Evolutionary conservation across 1,284 basidiomycete species (phyloP).

Genomic region (Microbotryomycetes sp.): DNA sequence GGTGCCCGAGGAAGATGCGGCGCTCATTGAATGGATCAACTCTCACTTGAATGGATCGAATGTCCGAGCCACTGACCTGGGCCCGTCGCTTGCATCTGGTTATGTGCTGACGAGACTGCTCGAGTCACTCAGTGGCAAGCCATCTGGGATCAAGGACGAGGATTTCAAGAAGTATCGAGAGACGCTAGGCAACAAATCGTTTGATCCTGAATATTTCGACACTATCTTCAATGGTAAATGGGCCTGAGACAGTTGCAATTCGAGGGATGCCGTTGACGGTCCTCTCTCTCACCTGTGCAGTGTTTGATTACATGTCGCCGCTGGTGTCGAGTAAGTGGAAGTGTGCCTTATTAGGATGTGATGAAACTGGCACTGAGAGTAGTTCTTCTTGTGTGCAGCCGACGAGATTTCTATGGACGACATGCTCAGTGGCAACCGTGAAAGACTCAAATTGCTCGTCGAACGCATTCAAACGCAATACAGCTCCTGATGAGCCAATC

Average conservation of each 20-base stretch:
- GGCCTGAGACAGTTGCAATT: too few species aligned
- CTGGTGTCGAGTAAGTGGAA: conserved; percentile 23
- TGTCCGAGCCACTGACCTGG: conserved; percentile 55
- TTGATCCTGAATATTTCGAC: conserved; percentile 52
- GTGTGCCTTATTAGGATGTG: too few species aligned
- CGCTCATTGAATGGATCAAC: conserved; percentile 80
- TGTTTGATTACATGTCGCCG: conserved; percentile 28
- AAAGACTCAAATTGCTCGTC: conserved; percentile 69
- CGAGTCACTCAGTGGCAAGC: conserved; percentile 40
- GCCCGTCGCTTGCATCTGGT: conserved; percentile 51
- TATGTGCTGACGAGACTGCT: conserved; percentile 46
- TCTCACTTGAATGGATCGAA: conserved; percentile 59
- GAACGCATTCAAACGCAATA: conserved; percentile 50
- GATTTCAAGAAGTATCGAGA: conserved; percentile 30
- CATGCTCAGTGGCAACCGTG: conserved; percentile 66
- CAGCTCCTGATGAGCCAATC: too few species aligned
- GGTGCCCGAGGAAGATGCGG: conserved; percentile 41
- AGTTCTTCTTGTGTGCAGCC: conserved; percentile 46
- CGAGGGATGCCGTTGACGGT: too few species aligned
- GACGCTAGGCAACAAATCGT: conserved; percentile 11
- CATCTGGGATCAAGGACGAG: conserved; percentile 26
- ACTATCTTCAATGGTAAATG: conserved; percentile 61
- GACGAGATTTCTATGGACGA: conserved; percentile 85
- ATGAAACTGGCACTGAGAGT: background rate
- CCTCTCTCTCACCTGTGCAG: too few species aligned